phyloP scores from a whole-genome alignment of 1,284 basidiomycete species.

The Calocybe gambosa region DNA sequence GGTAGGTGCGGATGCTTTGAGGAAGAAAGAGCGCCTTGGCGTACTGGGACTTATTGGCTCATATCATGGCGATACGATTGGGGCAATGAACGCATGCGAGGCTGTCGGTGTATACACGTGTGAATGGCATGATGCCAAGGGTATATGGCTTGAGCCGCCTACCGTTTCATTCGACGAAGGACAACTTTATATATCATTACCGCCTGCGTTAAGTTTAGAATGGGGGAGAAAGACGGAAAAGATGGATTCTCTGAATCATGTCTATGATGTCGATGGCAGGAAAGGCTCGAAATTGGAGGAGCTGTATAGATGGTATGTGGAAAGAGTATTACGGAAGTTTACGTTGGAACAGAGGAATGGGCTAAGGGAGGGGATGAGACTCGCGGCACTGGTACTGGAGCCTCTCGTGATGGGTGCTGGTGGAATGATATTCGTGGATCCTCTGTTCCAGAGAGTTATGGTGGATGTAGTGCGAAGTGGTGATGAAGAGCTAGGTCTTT shows the following conservation, averaged over 20 bases:
- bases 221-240: slow-evolving; percentile 21
- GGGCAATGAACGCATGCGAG: slow-evolving; percentile 92
- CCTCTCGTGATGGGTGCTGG: slow-evolving; percentile 94
- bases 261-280: slow-evolving; percentile 73
- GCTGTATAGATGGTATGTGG: slow-evolving; percentile 63
- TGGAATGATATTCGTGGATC: slow-evolving; percentile 97
- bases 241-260: slow-evolving; percentile 45
- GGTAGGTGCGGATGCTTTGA: slow-evolving; percentile 28
- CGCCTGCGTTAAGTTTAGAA: slow-evolving; percentile 37
- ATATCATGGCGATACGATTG: slow-evolving; percentile 98
- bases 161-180: slow-evolving; percentile 67
- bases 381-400: slow-evolving; percentile 83
- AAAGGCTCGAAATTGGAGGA: slow-evolving; percentile 56
- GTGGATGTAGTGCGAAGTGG: slow-evolving; percentile 72
- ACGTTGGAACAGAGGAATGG: slow-evolving; percentile 18
- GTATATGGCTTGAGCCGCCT: slow-evolving; percentile 92
- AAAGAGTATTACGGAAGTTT: slow-evolving; percentile 47
- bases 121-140: slow-evolving; percentile 93
- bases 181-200: slow-evolving; percentile 53
- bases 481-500: slow-evolving; percentile 14
- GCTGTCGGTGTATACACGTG: slow-evolving; percentile 86
- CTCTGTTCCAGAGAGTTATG: slow-evolving; percentile 88
- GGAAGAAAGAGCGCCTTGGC: slow-evolving; percentile 55
- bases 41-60: slow-evolving; percentile 88
- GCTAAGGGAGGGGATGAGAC: slow-evolving; percentile 28